Percentiles rank a stretch among this genome's conserved stretches.
Evolutionary conservation across 805 yeast genomes (phyloP).

Genomic region (Sugiyamaella americana): DNA sequence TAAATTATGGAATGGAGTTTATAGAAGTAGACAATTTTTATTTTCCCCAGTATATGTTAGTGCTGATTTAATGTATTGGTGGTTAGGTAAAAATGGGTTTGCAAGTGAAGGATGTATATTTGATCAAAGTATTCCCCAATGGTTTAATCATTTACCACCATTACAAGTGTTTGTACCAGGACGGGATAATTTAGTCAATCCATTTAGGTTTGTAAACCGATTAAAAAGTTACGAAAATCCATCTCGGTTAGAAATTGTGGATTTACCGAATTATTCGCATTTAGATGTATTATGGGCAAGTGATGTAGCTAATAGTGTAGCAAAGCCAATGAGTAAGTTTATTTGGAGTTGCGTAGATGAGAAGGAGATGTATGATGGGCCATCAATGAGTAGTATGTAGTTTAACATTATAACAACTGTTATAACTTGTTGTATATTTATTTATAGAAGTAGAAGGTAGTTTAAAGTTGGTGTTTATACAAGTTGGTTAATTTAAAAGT

Average conservation of each 20-base stretch:
- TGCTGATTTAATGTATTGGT: slow-evolving; percentile 83
- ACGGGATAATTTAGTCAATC: slow-evolving; percentile 72
- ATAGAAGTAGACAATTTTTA: slow-evolving; percentile 69
- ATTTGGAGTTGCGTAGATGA: slow-evolving; percentile 19
- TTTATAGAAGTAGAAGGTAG: too few species aligned
- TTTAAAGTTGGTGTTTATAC: too few species aligned
- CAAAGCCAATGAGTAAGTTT: slow-evolving; percentile 36
- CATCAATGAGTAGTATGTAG: too few species aligned
- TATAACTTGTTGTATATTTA: too few species aligned
- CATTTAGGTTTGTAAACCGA: slow-evolving; percentile 58
- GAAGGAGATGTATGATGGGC: too few species aligned
- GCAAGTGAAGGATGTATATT: slow-evolving; percentile 46
- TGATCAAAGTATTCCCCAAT: slow-evolving; percentile 43
- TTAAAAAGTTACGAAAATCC: slow-evolving; percentile 49
- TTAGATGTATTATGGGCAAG: slow-evolving; percentile 91
- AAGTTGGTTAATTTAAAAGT: too few species aligned
- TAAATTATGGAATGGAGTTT: slow-evolving; percentile 58
- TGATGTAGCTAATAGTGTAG: slow-evolving; percentile 62
- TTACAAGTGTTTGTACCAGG: slow-evolving; percentile 66
- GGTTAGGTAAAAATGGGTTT: slow-evolving; percentile 59
- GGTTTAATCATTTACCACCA: slow-evolving; percentile 47
- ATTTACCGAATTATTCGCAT: slow-evolving; percentile 67
- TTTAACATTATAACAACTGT: too few species aligned
- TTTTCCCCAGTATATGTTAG: slow-evolving; percentile 84
- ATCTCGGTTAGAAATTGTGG: slow-evolving; percentile 29